phyloP scores from a whole-genome alignment of 1,139 yeast genomes.

The Kodamaea fungicola region DNA sequence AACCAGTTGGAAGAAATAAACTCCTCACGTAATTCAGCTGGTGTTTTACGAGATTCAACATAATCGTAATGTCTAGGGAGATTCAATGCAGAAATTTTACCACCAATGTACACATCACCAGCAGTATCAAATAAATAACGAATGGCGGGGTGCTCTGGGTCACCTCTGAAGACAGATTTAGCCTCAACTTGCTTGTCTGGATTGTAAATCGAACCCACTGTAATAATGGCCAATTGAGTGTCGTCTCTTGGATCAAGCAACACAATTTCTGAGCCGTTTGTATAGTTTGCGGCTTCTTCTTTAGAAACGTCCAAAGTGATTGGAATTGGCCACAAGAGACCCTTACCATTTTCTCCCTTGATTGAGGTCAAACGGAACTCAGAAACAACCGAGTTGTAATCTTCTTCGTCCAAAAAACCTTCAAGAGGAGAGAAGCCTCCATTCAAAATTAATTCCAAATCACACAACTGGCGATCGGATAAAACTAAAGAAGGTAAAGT shows the following conservation, averaged over 20 bases:
- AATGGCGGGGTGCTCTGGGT: conserved; percentile 94
- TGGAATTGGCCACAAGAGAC: conserved; percentile 89
- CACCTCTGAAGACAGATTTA: conserved; percentile 86
- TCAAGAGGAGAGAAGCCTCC: conserved; percentile 94
- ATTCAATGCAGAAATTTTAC: conserved; percentile 76
- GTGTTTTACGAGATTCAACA: conserved; percentile 82
- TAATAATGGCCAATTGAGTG: conserved; percentile 73
- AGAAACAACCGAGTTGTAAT: conserved; percentile 76
- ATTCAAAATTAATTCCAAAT: conserved; percentile 81
- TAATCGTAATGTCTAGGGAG: conserved; percentile 91
- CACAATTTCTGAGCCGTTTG: conserved; percentile 62
- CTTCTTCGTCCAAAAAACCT: conserved; percentile 80
- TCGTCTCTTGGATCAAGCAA: conserved; percentile 84
- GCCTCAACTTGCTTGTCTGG: conserved; percentile 85
- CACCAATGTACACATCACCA: conserved; percentile 86
- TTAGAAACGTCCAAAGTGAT: conserved; percentile 78
- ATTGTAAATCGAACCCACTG: conserved; percentile 72
- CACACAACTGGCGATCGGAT: conserved; percentile 90
- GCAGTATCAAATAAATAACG: conserved; percentile 69
- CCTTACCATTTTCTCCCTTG: conserved; percentile 41
- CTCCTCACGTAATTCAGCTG: conserved; percentile 84
- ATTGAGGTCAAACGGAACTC: conserved; percentile 65
- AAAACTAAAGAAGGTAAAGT: conserved; percentile 51
- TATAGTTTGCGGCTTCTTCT: conserved; percentile 45
- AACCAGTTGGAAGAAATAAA: conserved; percentile 77